Percentiles rank a stretch among this genome's conserved stretches.
Conservation (phyloP, 441 rosid species). For the Mallotus japonicus region DNA sequence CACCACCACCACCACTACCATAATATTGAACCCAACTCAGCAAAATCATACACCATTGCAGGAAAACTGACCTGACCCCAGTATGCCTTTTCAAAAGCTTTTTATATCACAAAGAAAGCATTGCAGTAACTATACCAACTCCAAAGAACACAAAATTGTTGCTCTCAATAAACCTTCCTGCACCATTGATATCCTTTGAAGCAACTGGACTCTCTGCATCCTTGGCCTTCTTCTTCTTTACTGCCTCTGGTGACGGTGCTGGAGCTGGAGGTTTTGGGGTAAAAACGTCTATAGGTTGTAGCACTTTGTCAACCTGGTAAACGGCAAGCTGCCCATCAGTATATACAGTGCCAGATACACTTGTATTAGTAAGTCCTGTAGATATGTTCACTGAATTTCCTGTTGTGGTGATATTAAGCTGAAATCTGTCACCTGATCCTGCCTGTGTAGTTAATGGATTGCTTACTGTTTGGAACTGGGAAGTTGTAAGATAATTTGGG, state of each 20-base stretch:
- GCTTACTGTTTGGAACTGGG: constrained; percentile 77
- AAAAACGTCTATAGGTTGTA: constrained; percentile 69
- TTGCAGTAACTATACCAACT: constrained; percentile 26
- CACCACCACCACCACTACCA: neutral
- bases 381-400: constrained; percentile 72
- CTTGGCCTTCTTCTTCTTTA: constrained; percentile 50
- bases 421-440: constrained; percentile 57
- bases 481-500: constrained; percentile 48
- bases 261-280: constrained; percentile 74
- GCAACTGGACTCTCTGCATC: constrained; percentile 36
- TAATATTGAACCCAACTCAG: constrained; percentile 15
- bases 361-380: constrained; percentile 69
- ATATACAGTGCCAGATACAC: constrained; percentile 64
- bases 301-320: constrained; percentile 73
- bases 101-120: constrained; percentile 39
- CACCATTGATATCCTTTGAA: constrained; percentile 49
- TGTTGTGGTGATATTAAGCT: constrained; percentile 64
- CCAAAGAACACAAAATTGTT: constrained; percentile 28
- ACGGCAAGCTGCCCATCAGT: constrained; percentile 83
- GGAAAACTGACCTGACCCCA: neutral
- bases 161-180: constrained; percentile 23
- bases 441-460: constrained; percentile 85
- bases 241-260: constrained; percentile 60
- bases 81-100: constrained; percentile 14
- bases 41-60: constrained; percentile 15